Evolutionary conservation across 768 basidiomycete species (phyloP).

Genomic region (Kwoniella bestiolae): DNA sequence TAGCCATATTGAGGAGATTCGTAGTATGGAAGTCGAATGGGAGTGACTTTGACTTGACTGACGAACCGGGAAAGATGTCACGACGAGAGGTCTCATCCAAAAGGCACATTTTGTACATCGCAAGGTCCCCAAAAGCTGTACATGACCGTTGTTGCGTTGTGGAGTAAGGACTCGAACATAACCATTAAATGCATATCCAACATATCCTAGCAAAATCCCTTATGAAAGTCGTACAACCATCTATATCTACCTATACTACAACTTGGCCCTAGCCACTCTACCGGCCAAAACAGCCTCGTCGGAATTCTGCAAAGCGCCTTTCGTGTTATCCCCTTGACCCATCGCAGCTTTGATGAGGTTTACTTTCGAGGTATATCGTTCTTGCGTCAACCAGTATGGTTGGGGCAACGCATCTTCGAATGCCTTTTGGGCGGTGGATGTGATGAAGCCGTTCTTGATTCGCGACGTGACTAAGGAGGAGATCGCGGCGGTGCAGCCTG

Average conservation of each 20-base stretch:
- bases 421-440: conserved; percentile 2
- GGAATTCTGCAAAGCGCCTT: conserved; percentile 2
- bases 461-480: conserved; percentile 17
- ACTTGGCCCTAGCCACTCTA: conserved; percentile 10
- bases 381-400: conserved; percentile 35
- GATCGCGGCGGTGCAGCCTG: conserved; percentile 34
- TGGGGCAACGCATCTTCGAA: conserved; percentile 30
- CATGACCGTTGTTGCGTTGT: too few species aligned
- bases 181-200: neutral
- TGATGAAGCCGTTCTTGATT: conserved; percentile 8
- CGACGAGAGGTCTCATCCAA: too few species aligned
- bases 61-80: too few species aligned
- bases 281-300: conserved; percentile 28
- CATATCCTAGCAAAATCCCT: neutral
- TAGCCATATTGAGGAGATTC: too few species aligned
- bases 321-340: conserved; percentile 28
- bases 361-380: conserved; percentile 27
- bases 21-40: too few species aligned
- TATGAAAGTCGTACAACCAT: neutral
- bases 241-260: neutral
- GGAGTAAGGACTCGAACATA: too few species aligned
- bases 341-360: conserved; percentile 35
- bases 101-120: too few species aligned
- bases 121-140: too few species aligned
- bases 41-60: too few species aligned